phyloP scores from a whole-genome alignment of 78 protist species.

The Planoprotostelium fungivorum region DNA sequence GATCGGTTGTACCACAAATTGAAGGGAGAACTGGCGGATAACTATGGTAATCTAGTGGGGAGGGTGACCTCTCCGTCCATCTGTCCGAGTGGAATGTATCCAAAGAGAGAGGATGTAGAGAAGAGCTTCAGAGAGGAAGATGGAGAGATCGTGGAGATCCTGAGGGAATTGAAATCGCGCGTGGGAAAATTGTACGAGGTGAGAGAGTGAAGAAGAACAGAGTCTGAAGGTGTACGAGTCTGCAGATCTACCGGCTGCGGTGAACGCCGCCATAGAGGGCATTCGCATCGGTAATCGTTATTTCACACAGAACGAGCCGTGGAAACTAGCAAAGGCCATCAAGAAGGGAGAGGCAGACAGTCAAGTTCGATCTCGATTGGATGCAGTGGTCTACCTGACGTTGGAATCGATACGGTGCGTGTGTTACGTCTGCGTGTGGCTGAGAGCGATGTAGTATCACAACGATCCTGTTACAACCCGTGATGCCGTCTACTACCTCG shows the following conservation, averaged over 20 bases:
- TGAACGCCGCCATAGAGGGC: slow-evolving; percentile 18
- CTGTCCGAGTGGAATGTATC: slow-evolving; percentile 20
- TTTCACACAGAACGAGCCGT: slow-evolving; percentile 22
- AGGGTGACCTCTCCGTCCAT: slow-evolving; percentile 33
- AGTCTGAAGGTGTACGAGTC: background rate
- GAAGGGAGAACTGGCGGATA: slow-evolving; percentile 58
- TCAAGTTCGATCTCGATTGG: background rate
- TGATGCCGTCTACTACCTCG: slow-evolving; percentile 26
- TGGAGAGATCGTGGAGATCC: background rate
- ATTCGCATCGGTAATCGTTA: slow-evolving; percentile 13
- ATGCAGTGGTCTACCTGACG: slow-evolving; percentile 11
- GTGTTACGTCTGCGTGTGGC: background rate
- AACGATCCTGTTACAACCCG: slow-evolving; percentile 18
- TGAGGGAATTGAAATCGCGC: background rate
- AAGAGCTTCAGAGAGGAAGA: background rate
- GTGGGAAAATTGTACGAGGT: background rate
- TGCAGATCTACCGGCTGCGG: slow-evolving; percentile 37
- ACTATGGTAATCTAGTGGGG: slow-evolving; percentile 45
- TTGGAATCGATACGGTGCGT: slow-evolving; percentile 22
- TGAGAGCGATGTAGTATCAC: background rate
- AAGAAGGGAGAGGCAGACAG: slow-evolving; percentile 11
- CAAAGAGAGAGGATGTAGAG: background rate
- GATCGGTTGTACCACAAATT: slow-evolving; percentile 5
- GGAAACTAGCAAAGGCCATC: slow-evolving; percentile 51
- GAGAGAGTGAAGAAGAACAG: background rate